phyloP scores from a whole-genome alignment of 2,329 filamentous ascomycete genomes.

The Epichloe brachyelytri region DNA sequence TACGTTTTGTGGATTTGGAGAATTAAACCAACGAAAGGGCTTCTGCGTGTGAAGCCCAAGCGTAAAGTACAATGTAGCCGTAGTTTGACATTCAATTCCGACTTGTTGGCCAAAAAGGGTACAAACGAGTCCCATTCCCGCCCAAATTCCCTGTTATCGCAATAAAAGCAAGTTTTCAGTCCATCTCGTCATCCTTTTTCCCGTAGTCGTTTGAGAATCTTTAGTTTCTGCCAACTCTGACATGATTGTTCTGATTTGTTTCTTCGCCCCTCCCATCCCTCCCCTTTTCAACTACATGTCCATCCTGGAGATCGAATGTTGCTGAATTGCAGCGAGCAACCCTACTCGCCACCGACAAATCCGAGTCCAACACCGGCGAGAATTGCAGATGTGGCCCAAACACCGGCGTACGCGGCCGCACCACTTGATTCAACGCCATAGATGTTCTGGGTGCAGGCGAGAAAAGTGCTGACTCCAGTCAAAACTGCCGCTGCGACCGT shows the following conservation, averaged over 20 bases:
- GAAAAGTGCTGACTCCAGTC: slow-evolving; percentile 45
- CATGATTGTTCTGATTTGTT: neutral
- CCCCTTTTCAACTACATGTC: neutral
- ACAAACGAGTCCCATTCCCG: neutral
- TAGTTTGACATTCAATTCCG: neutral
- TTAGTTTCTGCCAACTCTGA: neutral
- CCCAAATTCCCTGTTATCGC: neutral
- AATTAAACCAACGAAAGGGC: neutral
- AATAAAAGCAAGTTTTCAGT: neutral
- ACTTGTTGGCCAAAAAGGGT: neutral
- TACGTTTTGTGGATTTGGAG: neutral
- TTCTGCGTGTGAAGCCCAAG: neutral
- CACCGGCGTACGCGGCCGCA: slow-evolving; percentile 55
- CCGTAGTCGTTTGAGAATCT: neutral
- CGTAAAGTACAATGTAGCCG: neutral
- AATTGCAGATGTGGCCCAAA: slow-evolving; percentile 59
- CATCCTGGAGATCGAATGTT: no score
- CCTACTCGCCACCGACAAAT: slow-evolving; percentile 32
- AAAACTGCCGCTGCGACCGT: slow-evolving; percentile 47
- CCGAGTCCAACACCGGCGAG: slow-evolving; percentile 45
- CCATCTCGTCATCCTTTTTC: neutral
- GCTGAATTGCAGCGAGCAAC: neutral
- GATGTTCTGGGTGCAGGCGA: slow-evolving; percentile 54
- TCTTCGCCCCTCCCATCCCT: neutral
- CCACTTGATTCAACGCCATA: slow-evolving; percentile 57